Evolutionary conservation across 208 protist genomes (phyloP), one percentile per base, ranked within the genome.

Genomic region (Endotrypanum monterogeii): DNA sequence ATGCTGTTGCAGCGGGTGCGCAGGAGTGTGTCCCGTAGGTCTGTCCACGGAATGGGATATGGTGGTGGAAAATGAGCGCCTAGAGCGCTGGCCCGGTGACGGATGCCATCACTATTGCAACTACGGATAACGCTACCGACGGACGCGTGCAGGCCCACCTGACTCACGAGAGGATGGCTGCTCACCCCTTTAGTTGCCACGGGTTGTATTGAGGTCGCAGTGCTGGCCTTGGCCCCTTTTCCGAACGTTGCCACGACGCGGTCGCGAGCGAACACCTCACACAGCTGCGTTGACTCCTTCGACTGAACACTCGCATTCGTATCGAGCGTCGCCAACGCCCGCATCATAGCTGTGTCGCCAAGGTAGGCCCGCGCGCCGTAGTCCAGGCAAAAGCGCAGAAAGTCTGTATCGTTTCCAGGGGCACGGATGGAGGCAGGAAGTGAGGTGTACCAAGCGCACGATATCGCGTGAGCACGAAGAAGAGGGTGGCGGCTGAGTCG

Each of bases 1-100:
- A 96, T 73, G 71, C 87, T 92, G 79, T 96, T 96, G 70, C 82
- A 88, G 58, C 86, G 83, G 4, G 85, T 89, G 30, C 84, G 85
- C 16, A 92, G 67, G 18, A 96, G 79, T 18, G 91, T 76, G 25
- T 90, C 86, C 25, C 76, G 72, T 52, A 96, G 79, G 58, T 87
- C 80, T 23, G 87, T 80, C 71, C 73, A 78, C 18, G 75, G n/a
- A 11, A 96, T 79, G 16, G 80, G 67, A 79, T 85, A 89, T 2
- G 74, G 78, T 30, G 76, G 82, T 18, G 82, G 69, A n/a, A 69
- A 76, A 18, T 39, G 39, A 16, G 12, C 44, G 16, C 23, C 48
- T 25, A 23, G 32, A 37, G 71, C 35, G 78, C 48, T 68, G 74
- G 61, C 67, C 4, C 50, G 67, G 67, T 23, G 20, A 20, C 62